Base-by-base conservation (phyloP, 345 rosid species). In the Kernera saxatilis region DNA sequence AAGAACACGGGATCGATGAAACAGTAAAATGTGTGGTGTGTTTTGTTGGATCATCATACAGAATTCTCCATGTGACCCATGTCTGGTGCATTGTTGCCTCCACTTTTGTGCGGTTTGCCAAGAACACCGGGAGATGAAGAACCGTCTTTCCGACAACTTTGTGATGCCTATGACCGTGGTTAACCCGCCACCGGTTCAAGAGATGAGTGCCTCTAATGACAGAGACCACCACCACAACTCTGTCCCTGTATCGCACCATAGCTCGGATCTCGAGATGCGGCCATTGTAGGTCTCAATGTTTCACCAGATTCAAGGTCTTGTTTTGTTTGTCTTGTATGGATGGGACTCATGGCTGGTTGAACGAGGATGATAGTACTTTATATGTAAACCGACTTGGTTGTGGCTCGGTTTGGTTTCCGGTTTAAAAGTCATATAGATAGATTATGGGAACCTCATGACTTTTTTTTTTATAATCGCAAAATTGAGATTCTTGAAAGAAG, bases 11-110 rank as follows among this genome's bases (percentile, higher is more conserved):
- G 15, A 12, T 27, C 12, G 10, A 14, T 32, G 33, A 18, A 22
- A 49, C 8, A 1, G 48, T 21, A 18, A 18, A 12, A 21, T 45
- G 12, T 21, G 18, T 52, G 33, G 33, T 41, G 41, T 44, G 25
- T 17, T 4, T 73, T 77, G 35, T 66, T 50, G 27, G n/a, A 8
- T 5, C 6, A 67, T 25, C 57, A 45, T 49, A 81, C 89, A 94
- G 95, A 89, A 89, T 78, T 82, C 99, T 27, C 97, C 97, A 0
- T 89, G 99, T 72, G 92, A 87, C 58, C 97, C 94, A 2, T 88
- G 89, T 72, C 0, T 83, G 86, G 92, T 86, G 36, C 89, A 88
- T 67, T 88, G 92, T 74, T 82, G 86, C 71, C 55, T 85, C 59
- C 92, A 88, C 79, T 86, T 85, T 80, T 84, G 94, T 37, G 94